Base-by-base conservation (phyloP, 2,329 filamentous ascomycete species). In the Cryphonectria nitschkei region DNA sequence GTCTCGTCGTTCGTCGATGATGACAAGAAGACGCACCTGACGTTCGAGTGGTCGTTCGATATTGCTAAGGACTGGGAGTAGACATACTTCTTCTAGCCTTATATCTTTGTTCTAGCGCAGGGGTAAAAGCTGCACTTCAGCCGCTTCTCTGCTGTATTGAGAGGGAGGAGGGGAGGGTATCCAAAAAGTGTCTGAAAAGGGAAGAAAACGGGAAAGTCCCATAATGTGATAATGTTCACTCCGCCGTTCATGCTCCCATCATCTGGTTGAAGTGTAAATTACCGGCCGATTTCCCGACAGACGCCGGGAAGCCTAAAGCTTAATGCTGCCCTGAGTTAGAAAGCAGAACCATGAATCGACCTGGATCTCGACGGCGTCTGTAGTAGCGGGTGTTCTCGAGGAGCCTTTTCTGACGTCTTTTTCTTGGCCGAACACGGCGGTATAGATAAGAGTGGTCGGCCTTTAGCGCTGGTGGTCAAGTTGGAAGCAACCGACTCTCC, bases 1-100 rank as follows among this genome's bases (percentile, higher is more conserved):
- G 83, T 90, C 73, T 97, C 94, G 75, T 94, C 90, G 82, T 99
- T 99, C 81, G 88, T 97, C 73, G 96, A 99, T 80, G 96, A 99
- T 78, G 96, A 99, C 84, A 92, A 96, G 81, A 90, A 94, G 82
- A 91, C 88, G 74, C 95, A 99, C 82, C 86, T 99, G 74, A 87
- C 92, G 80, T 99, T 99, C 81, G 92, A 97, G 78, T 99, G 96
- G 96, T 90, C 91, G 73, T 98, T 99, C 78, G 93, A 98, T 79
- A 97, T 99, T 81, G 88, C 92, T 83, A 99, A 98, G 88, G 93
- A 97, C 80, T 98, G 96, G 96, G 71, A 71, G 69, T 93, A 90
- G 75, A 78, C 54, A 54, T 19, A 16, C 41, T 19, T 61, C 1
- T 8, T 39, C 22, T 34, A 3, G 32, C 1, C 34, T 39, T 61